Evolutionary conservation across 768 basidiomycete genomes (phyloP), one percentile per base, ranked within the genome.

Genomic region (Leccinum imitatum): DNA sequence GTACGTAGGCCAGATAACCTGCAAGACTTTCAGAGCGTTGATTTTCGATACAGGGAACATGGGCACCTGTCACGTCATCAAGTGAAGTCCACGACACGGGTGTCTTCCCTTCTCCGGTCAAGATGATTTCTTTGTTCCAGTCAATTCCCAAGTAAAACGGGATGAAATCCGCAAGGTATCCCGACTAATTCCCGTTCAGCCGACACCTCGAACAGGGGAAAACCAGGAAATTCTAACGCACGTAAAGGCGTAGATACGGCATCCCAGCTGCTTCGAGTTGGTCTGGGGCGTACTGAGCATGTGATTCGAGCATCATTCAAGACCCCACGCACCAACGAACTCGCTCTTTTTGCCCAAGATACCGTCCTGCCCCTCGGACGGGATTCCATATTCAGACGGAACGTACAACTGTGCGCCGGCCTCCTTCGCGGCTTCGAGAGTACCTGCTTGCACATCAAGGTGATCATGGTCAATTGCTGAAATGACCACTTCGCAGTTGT

Each of bases 331-430:
- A 58, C 68, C 59, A 3, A 65, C 44, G 17, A 70, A 72, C 31
- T 57, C 57, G 50, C 46, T 55, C 54, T 72, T 67, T 52, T 33
- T 41, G n/a, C 46, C 58, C 21, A 69, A 48, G n/a, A 61, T 30
- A 13, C 70, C 56, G 19, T 68, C 65, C 51, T 69, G 65, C 2
- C 59, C 63, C 35, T 60, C 73, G 25, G 61, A 58, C 11, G 67
- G 67, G 4, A 58, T 57, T 55, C 61, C 61, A 27, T 56, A 76
- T 52, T 75, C 73, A 33, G 71, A 73, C 2, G 74, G 74, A 25
- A 76, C 60, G 37, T 68, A 73, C 37, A 73, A 51, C 41, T 73
- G 65, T 19, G 70, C 72, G n/a, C 63, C 64, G 3, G 67, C 70
- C 0, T 63, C 60, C 59, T 72, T 75, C 3, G 72, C 67, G 7